phyloP scores from a whole-genome alignment of 2,329 filamentous ascomycete genomes.

The Colletotrichum karsti region DNA sequence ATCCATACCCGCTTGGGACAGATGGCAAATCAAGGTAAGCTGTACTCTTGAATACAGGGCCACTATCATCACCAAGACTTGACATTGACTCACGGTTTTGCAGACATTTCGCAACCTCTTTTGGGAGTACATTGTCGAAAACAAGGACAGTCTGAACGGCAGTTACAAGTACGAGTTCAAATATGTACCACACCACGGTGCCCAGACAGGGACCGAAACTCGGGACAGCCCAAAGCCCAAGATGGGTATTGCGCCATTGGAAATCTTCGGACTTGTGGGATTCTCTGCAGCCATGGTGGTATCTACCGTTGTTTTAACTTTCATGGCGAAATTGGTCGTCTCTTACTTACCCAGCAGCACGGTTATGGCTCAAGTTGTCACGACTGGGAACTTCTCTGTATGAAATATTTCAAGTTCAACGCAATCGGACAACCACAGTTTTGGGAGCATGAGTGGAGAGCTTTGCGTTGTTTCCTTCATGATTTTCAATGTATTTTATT shows the following conservation, averaged over 20 bases:
- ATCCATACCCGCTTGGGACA: neutral
- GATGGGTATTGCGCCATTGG: neutral
- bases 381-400: neutral
- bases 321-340: neutral
- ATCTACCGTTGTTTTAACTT: neutral
- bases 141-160: neutral
- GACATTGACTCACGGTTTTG: accelerated
- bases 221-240: neutral
- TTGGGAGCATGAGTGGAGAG: too few species aligned
- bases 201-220: neutral
- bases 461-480: too few species aligned
- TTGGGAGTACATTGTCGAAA: neutral
- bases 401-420: too few species aligned
- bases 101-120: neutral
- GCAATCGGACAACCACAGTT: too few species aligned
- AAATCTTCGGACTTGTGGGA: neutral
- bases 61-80: neutral
- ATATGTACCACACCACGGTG: neutral
- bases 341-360: neutral
- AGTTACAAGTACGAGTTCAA: neutral
- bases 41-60: too few species aligned
- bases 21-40: neutral
- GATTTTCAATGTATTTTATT: too few species aligned
- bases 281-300: neutral
- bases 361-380: neutral